Conservation (phyloP, 306 rosid species). For the Citrullus colocynthis region DNA sequence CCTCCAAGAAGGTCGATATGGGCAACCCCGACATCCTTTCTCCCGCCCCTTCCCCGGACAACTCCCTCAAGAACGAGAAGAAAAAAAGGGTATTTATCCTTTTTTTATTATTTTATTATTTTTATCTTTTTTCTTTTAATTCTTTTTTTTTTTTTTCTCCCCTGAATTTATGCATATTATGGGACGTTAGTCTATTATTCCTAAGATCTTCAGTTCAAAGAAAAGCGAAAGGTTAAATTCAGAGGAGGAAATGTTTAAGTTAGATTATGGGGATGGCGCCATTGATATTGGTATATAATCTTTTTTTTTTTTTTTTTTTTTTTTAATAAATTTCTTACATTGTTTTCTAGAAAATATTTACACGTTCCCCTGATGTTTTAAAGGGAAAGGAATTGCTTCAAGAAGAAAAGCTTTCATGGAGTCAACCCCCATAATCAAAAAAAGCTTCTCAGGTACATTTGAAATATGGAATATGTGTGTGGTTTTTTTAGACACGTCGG, state of each 20-base stretch:
- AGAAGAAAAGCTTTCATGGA: slow-evolving; percentile 43
- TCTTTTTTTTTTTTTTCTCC: not conserved
- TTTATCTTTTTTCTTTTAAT: not conserved
- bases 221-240: slow-evolving; percentile 29
- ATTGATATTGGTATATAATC: slow-evolving; percentile 27
- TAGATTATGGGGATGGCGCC: slow-evolving; percentile 27
- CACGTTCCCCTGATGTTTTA: slow-evolving; percentile 14
- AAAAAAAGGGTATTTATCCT: slow-evolving; percentile 39
- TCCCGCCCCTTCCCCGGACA: slow-evolving; percentile 8
- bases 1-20: slow-evolving; percentile 23
- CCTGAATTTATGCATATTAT: not conserved
- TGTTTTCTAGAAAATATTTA: no score
- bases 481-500: not conserved
- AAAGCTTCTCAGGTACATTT: slow-evolving; percentile 41
- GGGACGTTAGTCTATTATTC: slow-evolving; percentile 47
- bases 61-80: slow-evolving; percentile 37
- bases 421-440: slow-evolving; percentile 29
- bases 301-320: not conserved
- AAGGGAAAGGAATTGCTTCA: slow-evolving; percentile 34
- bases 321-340: no score
- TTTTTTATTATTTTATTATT: not conserved
- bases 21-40: slow-evolving; percentile 12
- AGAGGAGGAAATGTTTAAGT: slow-evolving; percentile 33
- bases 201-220: slow-evolving; percentile 68
- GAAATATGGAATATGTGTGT: not conserved